Evolutionary conservation across 1,139 yeast species (phyloP), one percentile per base, ranked within the genome.

Genomic region (Yamadazyma atlantica): DNA sequence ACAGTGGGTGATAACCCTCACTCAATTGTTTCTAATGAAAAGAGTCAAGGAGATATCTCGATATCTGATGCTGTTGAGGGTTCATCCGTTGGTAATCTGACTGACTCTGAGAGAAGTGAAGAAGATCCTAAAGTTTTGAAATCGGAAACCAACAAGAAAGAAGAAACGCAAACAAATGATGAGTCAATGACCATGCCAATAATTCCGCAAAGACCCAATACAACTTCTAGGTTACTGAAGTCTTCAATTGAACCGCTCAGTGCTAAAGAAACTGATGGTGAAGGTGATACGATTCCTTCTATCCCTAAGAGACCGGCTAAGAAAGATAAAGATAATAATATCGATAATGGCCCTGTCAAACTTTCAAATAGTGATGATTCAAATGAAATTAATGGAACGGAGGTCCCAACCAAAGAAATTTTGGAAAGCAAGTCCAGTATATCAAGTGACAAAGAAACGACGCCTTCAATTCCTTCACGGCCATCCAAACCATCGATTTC

Each of bases 141-240:
- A 26, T 11, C 17, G 19, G 12, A 33, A 25, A 21, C 16, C 27
- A 22, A 7, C 14, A 13, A 12, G 13, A 26, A 12, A 12, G 29
- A 26, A 12, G 35, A 18, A 13, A 18, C 26, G 7, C 38, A 19
- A 13, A 4, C 25, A 5, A 33, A 38, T 10, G 44, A 41, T 25
- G 42, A 38, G 9, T 44, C 21, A 4, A 38, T 29, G 29, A 35
- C 17, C n/a, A 38, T 38, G 43, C 55, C 55, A 6, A 42, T 43
- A 7, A 45, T 52, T 18, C 57, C 56, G 12, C 35, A 36, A 24
- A 41, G 54, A 30, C 53, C 55, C 4, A 37, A 26, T 11, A 34
- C 25, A 15, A 28, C 29, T 15, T 25, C 32, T 7, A 24, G 18
- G 16, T 19, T 32, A 12, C 32, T 21, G 33, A 23, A 19, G 4